Percentiles rank a stretch among this genome's conserved stretches.
These are phyloP conservation scores for Coniosporium tulheliwenetii DNA, from an alignment of 2,329 filamentous ascomycete genomes.

Conservation along the genomic window DNA sequence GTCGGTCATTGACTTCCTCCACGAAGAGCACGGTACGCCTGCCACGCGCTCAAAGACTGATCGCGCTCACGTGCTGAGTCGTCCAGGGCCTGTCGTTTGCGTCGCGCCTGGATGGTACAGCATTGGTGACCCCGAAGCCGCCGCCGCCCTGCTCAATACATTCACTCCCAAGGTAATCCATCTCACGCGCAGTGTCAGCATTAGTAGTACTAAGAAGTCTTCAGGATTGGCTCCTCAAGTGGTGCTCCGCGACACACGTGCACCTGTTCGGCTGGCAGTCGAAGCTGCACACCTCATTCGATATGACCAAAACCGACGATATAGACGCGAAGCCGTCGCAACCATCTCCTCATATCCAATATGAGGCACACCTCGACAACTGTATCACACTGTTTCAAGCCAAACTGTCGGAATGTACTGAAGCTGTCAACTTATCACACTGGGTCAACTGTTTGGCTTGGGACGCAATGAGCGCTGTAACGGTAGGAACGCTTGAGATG, in stretches of 20 bases:
- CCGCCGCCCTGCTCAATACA: slow-evolving; percentile 10
- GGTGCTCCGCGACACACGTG: slow-evolving; percentile 6
- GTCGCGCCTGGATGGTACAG: slow-evolving; percentile 9
- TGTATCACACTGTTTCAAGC: background rate
- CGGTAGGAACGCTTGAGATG: background rate
- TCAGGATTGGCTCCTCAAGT: no score
- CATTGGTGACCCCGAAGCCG: slow-evolving; percentile 2
- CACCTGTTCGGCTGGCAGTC: slow-evolving; percentile 8
- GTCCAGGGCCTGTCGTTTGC: slow-evolving; percentile 6
- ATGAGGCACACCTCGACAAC: background rate
- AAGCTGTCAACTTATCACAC: slow-evolving; percentile 6
- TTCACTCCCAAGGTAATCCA: slow-evolving; percentile 6
- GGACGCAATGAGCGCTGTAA: background rate
- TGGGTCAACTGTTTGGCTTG: slow-evolving; percentile 6
- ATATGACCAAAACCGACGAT: slow-evolving; percentile 9
- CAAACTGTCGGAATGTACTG: slow-evolving; percentile 4
- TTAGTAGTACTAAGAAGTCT: slow-evolving; percentile 3
- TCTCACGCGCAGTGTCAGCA: background rate
- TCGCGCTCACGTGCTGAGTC: background rate
- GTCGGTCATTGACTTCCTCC: no score
- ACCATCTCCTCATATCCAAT: slow-evolving; percentile 2
- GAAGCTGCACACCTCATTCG: slow-evolving; percentile 9
- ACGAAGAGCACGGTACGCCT: no score
- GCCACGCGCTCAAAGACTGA: no score
- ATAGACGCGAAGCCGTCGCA: slow-evolving; percentile 4